Base-by-base conservation (phyloP, 805 yeast species). In the Aciculoconidium aculeatum region DNA sequence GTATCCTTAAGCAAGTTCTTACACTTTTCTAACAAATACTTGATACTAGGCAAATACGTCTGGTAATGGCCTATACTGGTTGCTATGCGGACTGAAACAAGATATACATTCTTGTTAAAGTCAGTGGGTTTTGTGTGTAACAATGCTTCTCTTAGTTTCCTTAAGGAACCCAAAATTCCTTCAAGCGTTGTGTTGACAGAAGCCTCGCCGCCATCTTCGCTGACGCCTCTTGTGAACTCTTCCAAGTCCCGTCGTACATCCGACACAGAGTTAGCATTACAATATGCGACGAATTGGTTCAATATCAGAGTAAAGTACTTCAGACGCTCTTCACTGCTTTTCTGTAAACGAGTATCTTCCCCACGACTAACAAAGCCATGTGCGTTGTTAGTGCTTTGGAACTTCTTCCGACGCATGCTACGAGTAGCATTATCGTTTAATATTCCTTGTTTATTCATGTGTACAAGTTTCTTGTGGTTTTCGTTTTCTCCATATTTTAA, bases 361-460 rank as follows among this genome's bases (percentile, higher is more conserved):
- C 84, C 83, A 33, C 85, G 55, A 38, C 84, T 78, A 6, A 77
- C 50, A 28, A 74, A 55, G 0, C 84, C 82, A 37, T 64, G 73
- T 5, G 57, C 65, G 11, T 39, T 17, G 10, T 23, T 17, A 6
- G 32, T 23, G 24, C 22, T 24, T 2, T 23, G 15, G 17, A 30
- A 30, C 11, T 28, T 17, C n/a, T 23, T 25, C 19, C 12, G 17
- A 7, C 31, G 25, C 13, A 19, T 30, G 14, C 7, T 14, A n/a
- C n/a, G n/a, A n/a, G n/a, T n/a, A n/a, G n/a, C n/a, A n/a, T n/a
- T n/a, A n/a, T n/a, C n/a, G n/a, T n/a, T n/a, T n/a, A n/a, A n/a
- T n/a, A n/a, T n/a, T n/a, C n/a, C n/a, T n/a, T n/a, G n/a, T n/a
- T n/a, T n/a, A n/a, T n/a, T n/a, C n/a, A n/a, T n/a, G n/a, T n/a